phyloP scores from a whole-genome alignment of 352 stramenopile species.

The Phytophthora colocasiae region DNA sequence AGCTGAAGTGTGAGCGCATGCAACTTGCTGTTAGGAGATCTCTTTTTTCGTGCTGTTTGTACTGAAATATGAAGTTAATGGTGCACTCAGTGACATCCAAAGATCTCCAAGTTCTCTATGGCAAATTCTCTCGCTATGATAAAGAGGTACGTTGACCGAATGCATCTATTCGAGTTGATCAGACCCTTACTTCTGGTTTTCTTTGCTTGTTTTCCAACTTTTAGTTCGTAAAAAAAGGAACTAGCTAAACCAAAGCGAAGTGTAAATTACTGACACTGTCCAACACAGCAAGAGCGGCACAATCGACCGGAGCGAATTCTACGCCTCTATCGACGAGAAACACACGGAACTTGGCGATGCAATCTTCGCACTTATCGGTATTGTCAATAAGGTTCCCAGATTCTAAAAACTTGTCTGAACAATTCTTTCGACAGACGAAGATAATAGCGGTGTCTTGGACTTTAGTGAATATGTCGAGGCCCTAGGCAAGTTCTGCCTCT shows the following conservation, averaged over 20 bases:
- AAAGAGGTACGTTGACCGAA: slow-evolving; percentile 49
- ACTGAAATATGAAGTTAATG: not conserved
- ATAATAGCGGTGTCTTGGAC: slow-evolving; percentile 74
- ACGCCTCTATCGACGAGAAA: slow-evolving; percentile 72
- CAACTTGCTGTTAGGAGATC: not conserved
- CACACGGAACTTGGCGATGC: slow-evolving; percentile 75
- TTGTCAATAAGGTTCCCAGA: not conserved
- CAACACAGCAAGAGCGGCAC: slow-evolving; percentile 63
- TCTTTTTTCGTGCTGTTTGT: not conserved
- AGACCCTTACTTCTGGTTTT: not conserved
- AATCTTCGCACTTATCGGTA: slow-evolving; percentile 76
- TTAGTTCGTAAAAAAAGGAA: not conserved
- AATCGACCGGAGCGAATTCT: slow-evolving; percentile 77
- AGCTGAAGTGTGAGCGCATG: slow-evolving; percentile 59
- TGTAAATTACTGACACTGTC: slow-evolving; percentile 3
- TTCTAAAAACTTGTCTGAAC: too few species aligned
- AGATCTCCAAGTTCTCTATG: slow-evolving; percentile 63
- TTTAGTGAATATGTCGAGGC: slow-evolving; percentile 84
- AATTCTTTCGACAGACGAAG: slow-evolving; percentile 47
- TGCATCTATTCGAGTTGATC: too few species aligned
- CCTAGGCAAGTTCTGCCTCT: slow-evolving; percentile 76
- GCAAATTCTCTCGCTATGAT: slow-evolving; percentile 67
- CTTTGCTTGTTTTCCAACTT: not conserved
- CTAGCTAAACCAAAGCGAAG: not conserved
- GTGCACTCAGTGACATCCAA: slow-evolving; percentile 48